Percentiles rank a stretch among this genome's conserved stretches.
Conservation (phyloP, 1,139 yeast species). For the Ogataea hybrid region DNA sequence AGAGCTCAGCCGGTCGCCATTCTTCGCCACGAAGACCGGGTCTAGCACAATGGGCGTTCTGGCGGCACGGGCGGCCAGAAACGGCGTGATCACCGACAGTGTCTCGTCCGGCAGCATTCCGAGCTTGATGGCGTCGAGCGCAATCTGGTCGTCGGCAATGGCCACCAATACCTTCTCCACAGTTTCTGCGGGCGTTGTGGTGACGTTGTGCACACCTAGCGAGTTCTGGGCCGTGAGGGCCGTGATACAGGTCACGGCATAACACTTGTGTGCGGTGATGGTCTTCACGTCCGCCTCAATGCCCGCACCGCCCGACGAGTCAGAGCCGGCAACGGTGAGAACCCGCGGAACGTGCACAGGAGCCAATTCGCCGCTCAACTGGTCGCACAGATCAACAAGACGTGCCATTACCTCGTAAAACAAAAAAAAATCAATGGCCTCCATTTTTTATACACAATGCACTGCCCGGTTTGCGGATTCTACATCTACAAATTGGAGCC, state of each 20-base stretch:
- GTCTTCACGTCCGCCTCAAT: conserved; percentile 91
- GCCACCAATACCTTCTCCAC: conserved; percentile 49
- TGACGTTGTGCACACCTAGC: conserved; percentile 49
- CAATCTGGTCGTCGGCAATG: conserved; percentile 57
- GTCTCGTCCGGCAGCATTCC: conserved; percentile 65
- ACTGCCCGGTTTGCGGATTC: conserved; percentile 3
- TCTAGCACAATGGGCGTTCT: conserved; percentile 54
- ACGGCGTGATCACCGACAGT: conserved; percentile 19
- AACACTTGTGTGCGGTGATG: conserved; percentile 73
- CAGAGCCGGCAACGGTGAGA: conserved; percentile 78
- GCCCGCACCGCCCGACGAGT: conserved; percentile 93
- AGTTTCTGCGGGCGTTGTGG: conserved; percentile 44
- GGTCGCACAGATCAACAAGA: conserved; percentile 9
- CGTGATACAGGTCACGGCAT: conserved; percentile 76
- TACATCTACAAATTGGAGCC: conserved; percentile 17
- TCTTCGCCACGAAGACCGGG: conserved; percentile 82
- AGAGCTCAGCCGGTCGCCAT: conserved; percentile 60
- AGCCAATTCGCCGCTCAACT: conserved; percentile 4
- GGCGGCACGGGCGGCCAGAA: conserved; percentile 9
- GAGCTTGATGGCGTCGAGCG: conserved; percentile 71
- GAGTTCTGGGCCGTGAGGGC: conserved; percentile 88
- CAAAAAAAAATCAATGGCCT: neutral
- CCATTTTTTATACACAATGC: no score
- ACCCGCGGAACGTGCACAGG: conserved; percentile 34
- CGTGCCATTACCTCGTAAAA: neutral